Conservation (phyloP, 2,329 filamentous ascomycete genomes). For the Colletotrichum godetiae region DNA sequence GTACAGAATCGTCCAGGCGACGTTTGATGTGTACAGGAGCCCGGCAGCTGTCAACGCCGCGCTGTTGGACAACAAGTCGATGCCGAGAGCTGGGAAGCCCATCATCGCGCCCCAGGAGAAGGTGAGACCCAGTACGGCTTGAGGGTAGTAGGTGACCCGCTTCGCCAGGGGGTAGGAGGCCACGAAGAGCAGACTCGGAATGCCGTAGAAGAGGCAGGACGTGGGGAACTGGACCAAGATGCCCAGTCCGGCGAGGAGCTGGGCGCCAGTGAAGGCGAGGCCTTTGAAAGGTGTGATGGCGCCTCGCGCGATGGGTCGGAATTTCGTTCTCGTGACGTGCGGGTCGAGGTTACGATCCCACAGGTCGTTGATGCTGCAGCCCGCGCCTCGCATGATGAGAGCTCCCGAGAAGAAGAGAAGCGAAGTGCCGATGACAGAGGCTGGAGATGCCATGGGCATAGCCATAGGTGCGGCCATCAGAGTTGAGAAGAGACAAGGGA, state of each 20-base stretch:
- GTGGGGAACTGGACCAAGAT: slow-evolving; percentile 81
- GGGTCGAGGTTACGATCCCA: slow-evolving; percentile 91
- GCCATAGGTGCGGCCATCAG: slow-evolving; percentile 80
- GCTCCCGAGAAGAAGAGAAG: slow-evolving; percentile 81
- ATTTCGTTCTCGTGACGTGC: slow-evolving; percentile 78
- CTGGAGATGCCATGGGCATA: slow-evolving; percentile 68
- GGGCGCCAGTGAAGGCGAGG: slow-evolving; percentile 77
- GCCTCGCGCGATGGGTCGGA: slow-evolving; percentile 83
- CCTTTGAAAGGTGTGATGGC: slow-evolving; percentile 80
- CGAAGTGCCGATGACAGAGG: slow-evolving; percentile 72
- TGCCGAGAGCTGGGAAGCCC: slow-evolving; percentile 85
- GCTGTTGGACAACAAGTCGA: slow-evolving; percentile 76
- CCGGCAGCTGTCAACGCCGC: slow-evolving; percentile 74
- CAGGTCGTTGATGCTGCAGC: slow-evolving; percentile 90
- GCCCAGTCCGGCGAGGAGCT: slow-evolving; percentile 79
- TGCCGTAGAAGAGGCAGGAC: slow-evolving; percentile 80
- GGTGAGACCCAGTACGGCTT: slow-evolving; percentile 83
- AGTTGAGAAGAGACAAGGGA: slow-evolving; percentile 87
- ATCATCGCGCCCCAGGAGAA: slow-evolving; percentile 92
- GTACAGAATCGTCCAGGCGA: slow-evolving; percentile 89
- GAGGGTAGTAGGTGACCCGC: slow-evolving; percentile 87
- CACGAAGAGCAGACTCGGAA: slow-evolving; percentile 80
- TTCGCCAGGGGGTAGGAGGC: slow-evolving; percentile 85
- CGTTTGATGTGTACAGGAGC: slow-evolving; percentile 80
- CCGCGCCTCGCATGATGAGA: slow-evolving; percentile 86